Conservation (phyloP, 1,139 yeast genomes). For the Candida anutae region DNA sequence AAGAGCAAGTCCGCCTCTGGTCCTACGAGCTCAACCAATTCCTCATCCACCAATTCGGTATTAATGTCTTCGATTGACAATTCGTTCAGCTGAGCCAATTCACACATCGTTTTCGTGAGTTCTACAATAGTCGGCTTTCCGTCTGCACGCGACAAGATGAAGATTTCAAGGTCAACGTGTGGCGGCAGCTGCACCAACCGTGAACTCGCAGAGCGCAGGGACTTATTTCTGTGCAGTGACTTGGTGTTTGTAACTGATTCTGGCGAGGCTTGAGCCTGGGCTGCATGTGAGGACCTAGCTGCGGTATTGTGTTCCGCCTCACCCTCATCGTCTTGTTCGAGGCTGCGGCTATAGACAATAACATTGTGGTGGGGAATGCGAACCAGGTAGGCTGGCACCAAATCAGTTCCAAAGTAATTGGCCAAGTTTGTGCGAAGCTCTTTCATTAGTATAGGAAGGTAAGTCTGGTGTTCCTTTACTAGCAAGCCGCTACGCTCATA, state of each 20-base stretch:
- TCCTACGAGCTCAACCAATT: slow-evolving; percentile 69
- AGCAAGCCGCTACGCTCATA: slow-evolving; percentile 72
- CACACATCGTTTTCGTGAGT: slow-evolving; percentile 79
- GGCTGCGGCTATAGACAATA: slow-evolving; percentile 36
- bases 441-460: slow-evolving; percentile 49
- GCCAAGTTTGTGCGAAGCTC: slow-evolving; percentile 55
- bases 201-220: too few species aligned
- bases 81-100: slow-evolving; percentile 56
- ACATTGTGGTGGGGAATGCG: slow-evolving; percentile 56
- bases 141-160: slow-evolving; percentile 65
- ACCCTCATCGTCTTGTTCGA: slow-evolving; percentile 22
- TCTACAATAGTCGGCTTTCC: slow-evolving; percentile 90
- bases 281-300: too few species aligned
- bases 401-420: slow-evolving; percentile 67
- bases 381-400: slow-evolving; percentile 53
- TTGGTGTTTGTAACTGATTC: too few species aligned
- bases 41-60: slow-evolving; percentile 66
- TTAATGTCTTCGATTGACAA: slow-evolving; percentile 63
- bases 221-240: too few species aligned
- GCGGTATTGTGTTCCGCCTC: slow-evolving; percentile 1
- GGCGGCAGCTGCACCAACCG: slow-evolving; percentile 5
- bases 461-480: slow-evolving; percentile 33
- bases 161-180: slow-evolving; percentile 49
- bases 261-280: too few species aligned
- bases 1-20: slow-evolving; percentile 85